Base-by-base conservation (phyloP, 208 protist species). In the Crithidia bombi region DNA sequence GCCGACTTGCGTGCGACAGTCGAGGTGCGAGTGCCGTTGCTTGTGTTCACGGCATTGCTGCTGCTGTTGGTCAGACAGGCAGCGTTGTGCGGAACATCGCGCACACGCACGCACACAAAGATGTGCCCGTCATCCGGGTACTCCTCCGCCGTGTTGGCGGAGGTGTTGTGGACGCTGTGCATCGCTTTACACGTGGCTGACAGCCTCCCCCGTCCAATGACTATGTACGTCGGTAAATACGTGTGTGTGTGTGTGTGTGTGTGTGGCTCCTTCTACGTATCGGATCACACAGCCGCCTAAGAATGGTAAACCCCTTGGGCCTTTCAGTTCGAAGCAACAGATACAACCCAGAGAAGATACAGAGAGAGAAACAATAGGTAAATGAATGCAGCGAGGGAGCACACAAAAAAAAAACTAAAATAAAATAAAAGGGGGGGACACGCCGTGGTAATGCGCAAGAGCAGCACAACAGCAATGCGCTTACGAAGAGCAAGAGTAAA, bases 101-200 rank as follows among this genome's bases (percentile, higher is more conserved):
- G 83, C 15, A 93, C 75, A 30, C 87, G 87, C 55, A 93, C 81
- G 57, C 87, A 93, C 36, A 93, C 87, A 69, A 81, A 79, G 44
- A 93, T 93, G 69, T 90, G 84, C 11, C 87, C 87, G 50, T 93
- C 84, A 59, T 93, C 87, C 7, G 79, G 71, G 71, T 87, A 87
- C 3, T 63, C 76, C 39, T 36, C 50, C 14, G 39, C 62, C 6
- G 5, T 26, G 15, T 25, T 46, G 30, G 35, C 23, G 26, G 7
- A n/a, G n/a, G n/a, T n/a, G n/a, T n/a, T n/a, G n/a, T n/a, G n/a
- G n/a, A n/a, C n/a, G n/a, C 17, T 3, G 3, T 59, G 28, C 23
- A 26, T 46, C 30, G 30, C 52, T 5, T 9, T 7, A 56, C 30
- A 36, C n/a, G n/a, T n/a, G n/a, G n/a, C n/a, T n/a, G n/a, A n/a